These are phyloP conservation scores for Flagelloscypha sp. DNA, from an alignment of 768 basidiomycete species.

Conservation along the genomic window DNA sequence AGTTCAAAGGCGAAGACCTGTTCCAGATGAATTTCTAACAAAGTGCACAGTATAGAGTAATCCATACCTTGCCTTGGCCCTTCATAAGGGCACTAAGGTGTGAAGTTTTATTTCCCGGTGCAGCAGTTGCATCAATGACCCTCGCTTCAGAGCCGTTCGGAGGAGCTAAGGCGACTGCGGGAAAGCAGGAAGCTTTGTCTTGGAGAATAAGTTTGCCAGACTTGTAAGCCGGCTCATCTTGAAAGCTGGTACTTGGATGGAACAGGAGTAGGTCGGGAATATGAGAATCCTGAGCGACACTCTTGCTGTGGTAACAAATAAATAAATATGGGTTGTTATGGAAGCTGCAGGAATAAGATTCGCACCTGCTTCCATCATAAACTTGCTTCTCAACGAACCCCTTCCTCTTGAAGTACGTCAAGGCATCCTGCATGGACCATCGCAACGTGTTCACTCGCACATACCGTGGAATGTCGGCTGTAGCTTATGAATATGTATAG, in stretches of 20 bases:
- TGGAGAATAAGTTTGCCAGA: slow-evolving; percentile 85
- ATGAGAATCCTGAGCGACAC: slow-evolving; percentile 70
- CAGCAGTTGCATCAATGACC: slow-evolving; percentile 91
- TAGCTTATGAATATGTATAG: not conserved
- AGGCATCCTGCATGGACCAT: slow-evolving; percentile 60
- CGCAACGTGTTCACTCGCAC: slow-evolving; percentile 71
- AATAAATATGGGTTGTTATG: too few relatives aligned
- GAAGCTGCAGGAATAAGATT: too few relatives aligned
- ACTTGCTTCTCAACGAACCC: too few relatives aligned
- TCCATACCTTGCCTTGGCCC: slow-evolving; percentile 69
- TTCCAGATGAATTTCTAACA: not conserved
- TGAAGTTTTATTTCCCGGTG: slow-evolving; percentile 97
- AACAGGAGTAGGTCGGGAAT: slow-evolving; percentile 78
- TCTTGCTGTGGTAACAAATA: slow-evolving; percentile 32
- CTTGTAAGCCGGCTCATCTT: slow-evolving; percentile 63
- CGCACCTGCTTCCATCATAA: too few relatives aligned
- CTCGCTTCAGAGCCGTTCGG: slow-evolving; percentile 41
- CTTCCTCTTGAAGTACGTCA: slow-evolving; percentile 42
- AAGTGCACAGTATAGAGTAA: not conserved
- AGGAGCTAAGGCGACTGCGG: slow-evolving; percentile 79
- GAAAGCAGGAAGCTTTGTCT: slow-evolving; percentile 97
- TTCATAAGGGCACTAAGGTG: slow-evolving; percentile 85
- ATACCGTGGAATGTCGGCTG: slow-evolving; percentile 75
- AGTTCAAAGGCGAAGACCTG: slow-evolving; percentile 86
- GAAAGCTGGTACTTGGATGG: slow-evolving; percentile 55